Conservation (phyloP, 1,284 basidiomycete species). For the Coniferiporia sulphurascens region DNA sequence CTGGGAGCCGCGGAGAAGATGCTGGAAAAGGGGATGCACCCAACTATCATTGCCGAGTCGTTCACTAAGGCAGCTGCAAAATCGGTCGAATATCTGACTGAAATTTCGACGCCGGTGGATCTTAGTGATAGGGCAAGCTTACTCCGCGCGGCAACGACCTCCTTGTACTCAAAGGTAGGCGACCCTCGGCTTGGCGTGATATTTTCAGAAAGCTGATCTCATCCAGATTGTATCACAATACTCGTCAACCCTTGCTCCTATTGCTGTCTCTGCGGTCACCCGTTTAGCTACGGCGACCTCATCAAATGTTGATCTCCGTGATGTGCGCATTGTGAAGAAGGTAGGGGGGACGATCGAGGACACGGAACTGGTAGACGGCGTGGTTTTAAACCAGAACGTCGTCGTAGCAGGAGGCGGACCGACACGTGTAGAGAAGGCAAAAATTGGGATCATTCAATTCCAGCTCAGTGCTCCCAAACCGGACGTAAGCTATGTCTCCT, state of each 20-base stretch:
- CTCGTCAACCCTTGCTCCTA: constrained; percentile 94
- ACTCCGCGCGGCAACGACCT: constrained; percentile 91
- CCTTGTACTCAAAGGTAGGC: constrained; percentile 89
- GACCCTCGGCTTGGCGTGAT: constrained; percentile 5
- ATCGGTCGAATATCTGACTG: constrained; percentile 91
- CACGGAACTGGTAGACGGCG: constrained; percentile 94
- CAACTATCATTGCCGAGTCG: constrained; percentile 94
- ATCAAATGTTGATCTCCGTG: constrained; percentile 92
- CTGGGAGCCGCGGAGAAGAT: constrained; percentile 96
- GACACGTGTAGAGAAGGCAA: constrained; percentile 95
- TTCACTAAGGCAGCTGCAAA: constrained; percentile 92
- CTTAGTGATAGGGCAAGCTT: constrained; percentile 85
- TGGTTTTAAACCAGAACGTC: constrained; percentile 95
- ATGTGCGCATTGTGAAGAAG: constrained; percentile 97
- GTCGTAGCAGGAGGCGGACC: constrained; percentile 89
- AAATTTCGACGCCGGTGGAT: constrained; percentile 92
- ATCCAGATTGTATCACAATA: constrained; percentile 96
- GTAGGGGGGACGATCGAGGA: constrained; percentile 99
- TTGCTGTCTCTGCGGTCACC: constrained; percentile 95
- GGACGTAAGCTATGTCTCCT: constrained; percentile 59
- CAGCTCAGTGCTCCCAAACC: constrained; percentile 97
- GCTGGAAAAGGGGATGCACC: constrained; percentile 95
- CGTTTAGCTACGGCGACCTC: constrained; percentile 83
- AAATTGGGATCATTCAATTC: constrained; percentile 98
- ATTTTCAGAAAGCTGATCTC: background rate